Base-by-base conservation (phyloP, 805 yeast genomes). In the Ogataea pignaliae region DNA sequence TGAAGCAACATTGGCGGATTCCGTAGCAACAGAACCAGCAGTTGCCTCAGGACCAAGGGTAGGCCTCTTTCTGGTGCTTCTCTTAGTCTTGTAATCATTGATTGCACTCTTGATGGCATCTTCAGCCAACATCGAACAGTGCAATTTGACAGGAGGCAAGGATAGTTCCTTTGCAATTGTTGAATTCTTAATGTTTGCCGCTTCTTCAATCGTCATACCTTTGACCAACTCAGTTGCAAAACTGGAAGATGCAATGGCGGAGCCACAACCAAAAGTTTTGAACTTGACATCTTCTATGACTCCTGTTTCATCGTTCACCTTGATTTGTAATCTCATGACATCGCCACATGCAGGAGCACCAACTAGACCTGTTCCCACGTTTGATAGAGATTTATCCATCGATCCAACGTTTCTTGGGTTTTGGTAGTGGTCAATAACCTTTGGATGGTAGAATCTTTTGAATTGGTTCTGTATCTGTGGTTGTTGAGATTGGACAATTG, bases 261-360 rank as follows among this genome's bases (percentile, higher is more conserved):
- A 82, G 37, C 99, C 99, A 65, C 99, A 93, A n/a, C 99, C 99
- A 70, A 93, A 93, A 3, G 99, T 93, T 78, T 93, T 93, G 71
- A 93, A 93, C 67, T 89, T 91, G 50, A 91, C 99, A 64, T 93
- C 96, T 65, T 87, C 81, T 55, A 93, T 93, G 42, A 87, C 75
- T 1, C 99, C 99, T 18, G 95, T 81, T 45, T 76, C 82, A 58
- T 90, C 97, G 52, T 84, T 83, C 10, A 93, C 99, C 64, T 90
- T 81, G 60, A 93, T 93, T 66, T 93, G 98, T 52, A 93, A 76
- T 70, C 95, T 85, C 97, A 93, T 93, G 37, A 93, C 99, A 71
- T 93, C 99, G 44, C 99, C 99, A 71, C 99, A 93, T 0, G 99
- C 99, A 43, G 99, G 98, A 0, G 99, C 98, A 45, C 99, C 99